Conservation (phyloP, 306 rosid genomes). For the Betula pendula region DNA sequence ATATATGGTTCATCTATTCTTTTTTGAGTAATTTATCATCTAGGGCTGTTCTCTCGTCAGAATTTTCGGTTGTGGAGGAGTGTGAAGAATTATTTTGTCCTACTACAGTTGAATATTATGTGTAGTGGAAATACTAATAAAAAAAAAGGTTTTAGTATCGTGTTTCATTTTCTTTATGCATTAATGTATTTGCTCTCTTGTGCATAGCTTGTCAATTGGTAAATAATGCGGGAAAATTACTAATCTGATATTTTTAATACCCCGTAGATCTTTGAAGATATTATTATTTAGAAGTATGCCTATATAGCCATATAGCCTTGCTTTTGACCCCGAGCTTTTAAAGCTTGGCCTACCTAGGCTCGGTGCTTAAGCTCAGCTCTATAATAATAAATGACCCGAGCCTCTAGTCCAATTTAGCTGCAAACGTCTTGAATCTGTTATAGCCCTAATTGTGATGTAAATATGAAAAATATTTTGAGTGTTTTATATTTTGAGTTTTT, state of each 20-base stretch:
- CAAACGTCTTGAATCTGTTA: no score
- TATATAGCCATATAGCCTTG: no score
- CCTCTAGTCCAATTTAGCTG: no score
- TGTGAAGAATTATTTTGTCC: background rate
- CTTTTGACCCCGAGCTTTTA: no score
- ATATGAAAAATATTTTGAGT: no score
- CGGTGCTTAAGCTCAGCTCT: background rate
- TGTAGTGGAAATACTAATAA: conserved; percentile 7
- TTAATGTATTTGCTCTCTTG: background rate
- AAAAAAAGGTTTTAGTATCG: background rate
- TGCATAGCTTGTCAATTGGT: background rate
- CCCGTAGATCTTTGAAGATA: background rate
- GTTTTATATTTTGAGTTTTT: no score
- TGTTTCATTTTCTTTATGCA: background rate
- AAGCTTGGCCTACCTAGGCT: background rate
- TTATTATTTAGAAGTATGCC: no score
- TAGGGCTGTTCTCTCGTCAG: background rate
- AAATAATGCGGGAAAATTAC: no score
- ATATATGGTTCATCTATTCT: background rate
- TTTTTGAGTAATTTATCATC: conserved; percentile 8
- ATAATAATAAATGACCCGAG: no score
- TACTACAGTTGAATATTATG: background rate
- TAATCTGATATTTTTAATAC: no score
- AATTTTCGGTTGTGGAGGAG: conserved; percentile 10
- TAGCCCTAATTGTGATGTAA: no score